Conservation (phyloP, 2,329 filamentous ascomycete species). For the Calonectria ilicicola region DNA sequence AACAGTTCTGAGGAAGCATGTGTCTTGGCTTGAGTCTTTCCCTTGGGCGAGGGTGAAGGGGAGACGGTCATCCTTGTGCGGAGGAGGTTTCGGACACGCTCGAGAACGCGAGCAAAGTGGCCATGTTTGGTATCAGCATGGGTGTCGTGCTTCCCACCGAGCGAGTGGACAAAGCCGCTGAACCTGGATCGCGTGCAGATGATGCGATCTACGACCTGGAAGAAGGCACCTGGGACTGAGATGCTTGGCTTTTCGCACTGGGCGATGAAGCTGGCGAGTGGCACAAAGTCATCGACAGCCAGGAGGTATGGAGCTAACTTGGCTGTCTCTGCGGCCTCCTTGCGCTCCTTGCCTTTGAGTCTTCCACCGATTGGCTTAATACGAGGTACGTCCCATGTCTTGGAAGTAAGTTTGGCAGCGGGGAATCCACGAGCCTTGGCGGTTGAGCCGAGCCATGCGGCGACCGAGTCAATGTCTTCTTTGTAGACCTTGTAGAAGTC, state of each 20-base stretch:
- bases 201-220: not conserved
- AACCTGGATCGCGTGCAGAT: not conserved
- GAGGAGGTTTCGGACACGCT: not conserved
- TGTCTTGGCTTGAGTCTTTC: not conserved
- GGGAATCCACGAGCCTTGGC: not conserved
- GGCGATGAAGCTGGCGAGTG: not conserved
- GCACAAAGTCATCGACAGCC: not conserved
- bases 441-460: not conserved
- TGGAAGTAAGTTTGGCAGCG: not conserved
- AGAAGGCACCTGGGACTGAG: not conserved
- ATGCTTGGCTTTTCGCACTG: not conserved
- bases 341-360: not conserved
- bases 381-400: not conserved
- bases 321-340: not conserved
- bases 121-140: not conserved
- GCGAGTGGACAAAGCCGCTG: not conserved
- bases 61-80: not conserved
- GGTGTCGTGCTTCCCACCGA: not conserved
- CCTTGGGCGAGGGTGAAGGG: not conserved
- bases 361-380: not conserved
- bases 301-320: not conserved
- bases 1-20: too few species aligned
- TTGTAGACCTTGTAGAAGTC: not conserved
- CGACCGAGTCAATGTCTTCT: not conserved
- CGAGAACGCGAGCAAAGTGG: not conserved